Percentiles rank a stretch among this genome's conserved stretches.
These are phyloP conservation scores for Geranium incanum DNA, from an alignment of 441 rosid genomes.

Conservation along the genomic window DNA sequence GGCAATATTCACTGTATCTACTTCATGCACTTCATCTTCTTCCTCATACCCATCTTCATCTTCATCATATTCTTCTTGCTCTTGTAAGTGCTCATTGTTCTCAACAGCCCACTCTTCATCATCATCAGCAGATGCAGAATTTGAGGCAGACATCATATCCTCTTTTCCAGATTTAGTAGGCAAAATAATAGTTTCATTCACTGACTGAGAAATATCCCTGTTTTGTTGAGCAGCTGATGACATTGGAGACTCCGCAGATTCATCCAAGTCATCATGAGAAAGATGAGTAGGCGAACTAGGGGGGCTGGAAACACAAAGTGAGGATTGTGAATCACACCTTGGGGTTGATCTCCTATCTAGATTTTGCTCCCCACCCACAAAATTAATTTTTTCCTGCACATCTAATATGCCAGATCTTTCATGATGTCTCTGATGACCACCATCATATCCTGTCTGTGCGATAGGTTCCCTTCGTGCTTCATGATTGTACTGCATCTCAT, in stretches of 20 bases:
- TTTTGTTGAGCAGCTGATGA: slow-evolving; percentile 37
- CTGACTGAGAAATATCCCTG: slow-evolving; percentile 34
- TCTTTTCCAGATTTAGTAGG: slow-evolving; percentile 39
- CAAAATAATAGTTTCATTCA: slow-evolving; percentile 31
- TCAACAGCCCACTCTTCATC: slow-evolving; percentile 86
- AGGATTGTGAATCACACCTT: slow-evolving; percentile 87
- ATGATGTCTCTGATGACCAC: slow-evolving; percentile 39
- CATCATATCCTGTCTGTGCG: slow-evolving; percentile 39
- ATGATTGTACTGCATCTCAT: slow-evolving; percentile 35
- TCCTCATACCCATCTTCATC: slow-evolving; percentile 80
- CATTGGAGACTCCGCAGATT: slow-evolving; percentile 53
- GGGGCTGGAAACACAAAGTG: slow-evolving; percentile 84
- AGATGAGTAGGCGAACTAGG: slow-evolving; percentile 86
- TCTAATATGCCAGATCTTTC: slow-evolving; percentile 32
- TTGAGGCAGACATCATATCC: slow-evolving; percentile 39
- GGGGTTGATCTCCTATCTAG: slow-evolving; percentile 39
- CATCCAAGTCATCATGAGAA: slow-evolving; percentile 95
- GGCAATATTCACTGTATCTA: slow-evolving; percentile 54
- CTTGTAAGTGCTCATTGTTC: slow-evolving; percentile 55
- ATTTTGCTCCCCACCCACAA: slow-evolving; percentile 35
- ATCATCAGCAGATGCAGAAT: slow-evolving; percentile 53
- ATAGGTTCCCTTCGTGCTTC: slow-evolving; percentile 39
- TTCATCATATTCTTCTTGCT: slow-evolving; percentile 93
- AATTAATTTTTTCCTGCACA: slow-evolving; percentile 25
- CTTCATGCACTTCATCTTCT: slow-evolving; percentile 71